Percentiles rank a stretch among this genome's conserved stretches.
These are phyloP conservation scores for Pythium insidiosum DNA, from an alignment of 352 stramenopile species.

Conservation along the genomic window DNA sequence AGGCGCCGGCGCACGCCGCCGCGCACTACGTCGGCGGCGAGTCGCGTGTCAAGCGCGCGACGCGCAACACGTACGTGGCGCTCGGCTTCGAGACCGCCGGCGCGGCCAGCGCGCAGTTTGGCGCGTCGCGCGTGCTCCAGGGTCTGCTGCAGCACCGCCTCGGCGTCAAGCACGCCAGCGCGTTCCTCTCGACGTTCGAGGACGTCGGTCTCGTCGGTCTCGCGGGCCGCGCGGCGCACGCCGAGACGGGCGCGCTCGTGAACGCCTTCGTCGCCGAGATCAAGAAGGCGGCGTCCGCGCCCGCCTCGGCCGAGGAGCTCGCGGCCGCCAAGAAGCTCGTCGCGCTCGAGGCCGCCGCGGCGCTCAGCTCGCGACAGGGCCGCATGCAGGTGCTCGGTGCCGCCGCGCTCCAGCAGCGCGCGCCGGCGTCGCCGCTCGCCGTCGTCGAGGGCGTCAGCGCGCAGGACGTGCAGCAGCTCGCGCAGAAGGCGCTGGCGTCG, in stretches of 20 bases:
- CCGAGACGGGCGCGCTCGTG: slow-evolving; percentile 50
- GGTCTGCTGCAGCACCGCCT: slow-evolving; percentile 50
- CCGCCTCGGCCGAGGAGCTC: slow-evolving; percentile 63
- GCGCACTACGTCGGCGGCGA: slow-evolving; percentile 76
- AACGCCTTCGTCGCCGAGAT: slow-evolving; percentile 65
- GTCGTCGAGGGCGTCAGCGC: slow-evolving; percentile 36
- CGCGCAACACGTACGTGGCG: slow-evolving; percentile 65
- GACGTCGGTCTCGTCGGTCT: slow-evolving; percentile 59
- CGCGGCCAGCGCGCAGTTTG: slow-evolving; percentile 29
- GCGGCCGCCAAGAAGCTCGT: slow-evolving; percentile 62
- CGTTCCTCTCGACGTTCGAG: slow-evolving; percentile 56
- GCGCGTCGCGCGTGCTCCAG: slow-evolving; percentile 57
- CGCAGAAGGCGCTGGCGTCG: slow-evolving; percentile 64
- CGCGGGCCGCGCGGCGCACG: slow-evolving; percentile 38
- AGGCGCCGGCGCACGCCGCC: slow-evolving; percentile 12
- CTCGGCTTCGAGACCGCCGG: slow-evolving; percentile 58
- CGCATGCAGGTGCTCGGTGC: slow-evolving; percentile 32
- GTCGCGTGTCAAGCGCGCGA: slow-evolving; percentile 55
- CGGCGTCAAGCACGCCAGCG: slow-evolving; percentile 49
- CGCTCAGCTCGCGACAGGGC: slow-evolving; percentile 31
- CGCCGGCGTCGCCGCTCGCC: slow-evolving; percentile 22
- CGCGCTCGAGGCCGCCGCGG: slow-evolving; percentile 30
- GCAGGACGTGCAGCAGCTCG: slow-evolving; percentile 65
- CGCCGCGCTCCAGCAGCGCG: slow-evolving; percentile 32
- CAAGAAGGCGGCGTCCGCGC: slow-evolving; percentile 55